phyloP scores from a whole-genome alignment of 2,329 filamentous ascomycete species.

The Xylaria multiplex region DNA sequence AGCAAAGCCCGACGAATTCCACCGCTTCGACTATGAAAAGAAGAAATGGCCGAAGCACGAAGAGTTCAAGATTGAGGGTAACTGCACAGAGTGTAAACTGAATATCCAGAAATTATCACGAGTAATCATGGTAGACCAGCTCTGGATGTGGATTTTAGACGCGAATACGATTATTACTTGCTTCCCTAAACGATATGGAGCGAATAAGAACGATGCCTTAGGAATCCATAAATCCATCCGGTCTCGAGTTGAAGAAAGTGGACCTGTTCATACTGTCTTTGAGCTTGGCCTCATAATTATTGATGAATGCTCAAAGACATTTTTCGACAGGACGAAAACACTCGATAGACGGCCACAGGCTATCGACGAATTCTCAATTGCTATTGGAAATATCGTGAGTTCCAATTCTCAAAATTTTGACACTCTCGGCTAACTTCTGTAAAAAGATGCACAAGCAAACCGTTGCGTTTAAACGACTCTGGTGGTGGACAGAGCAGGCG shows the following conservation, averaged over 20 bases:
- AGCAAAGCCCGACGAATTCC: conserved; percentile 37
- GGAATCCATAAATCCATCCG: conserved; percentile 55
- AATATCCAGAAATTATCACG: conserved; percentile 30
- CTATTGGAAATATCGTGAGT: conserved; percentile 55
- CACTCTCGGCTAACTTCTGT: neutral
- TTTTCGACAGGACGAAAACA: conserved; percentile 53
- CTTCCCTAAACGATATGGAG: conserved; percentile 56
- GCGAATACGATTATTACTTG: conserved; percentile 53
- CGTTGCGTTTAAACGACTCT: conserved; percentile 51
- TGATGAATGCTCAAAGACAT: conserved; percentile 53
- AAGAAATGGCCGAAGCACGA: neutral
- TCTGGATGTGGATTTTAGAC: conserved; percentile 57
- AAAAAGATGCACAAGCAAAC: conserved; percentile 52
- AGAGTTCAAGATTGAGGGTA: neutral
- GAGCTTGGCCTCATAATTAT: conserved; percentile 56
- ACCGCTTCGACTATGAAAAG: conserved; percentile 31
- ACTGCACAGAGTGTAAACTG: neutral
- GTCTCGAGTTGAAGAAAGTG: conserved; percentile 42
- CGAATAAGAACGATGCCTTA: conserved; percentile 52
- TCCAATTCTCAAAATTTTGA: neutral
- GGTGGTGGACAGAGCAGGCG: conserved; percentile 48
- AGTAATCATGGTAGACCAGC: conserved; percentile 56
- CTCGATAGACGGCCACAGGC: conserved; percentile 50
- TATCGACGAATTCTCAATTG: conserved; percentile 53
- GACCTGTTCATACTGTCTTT: conserved; percentile 49